Conservation (phyloP, 2,329 filamentous ascomycete species). For the Clonostachys rosea region DNA sequence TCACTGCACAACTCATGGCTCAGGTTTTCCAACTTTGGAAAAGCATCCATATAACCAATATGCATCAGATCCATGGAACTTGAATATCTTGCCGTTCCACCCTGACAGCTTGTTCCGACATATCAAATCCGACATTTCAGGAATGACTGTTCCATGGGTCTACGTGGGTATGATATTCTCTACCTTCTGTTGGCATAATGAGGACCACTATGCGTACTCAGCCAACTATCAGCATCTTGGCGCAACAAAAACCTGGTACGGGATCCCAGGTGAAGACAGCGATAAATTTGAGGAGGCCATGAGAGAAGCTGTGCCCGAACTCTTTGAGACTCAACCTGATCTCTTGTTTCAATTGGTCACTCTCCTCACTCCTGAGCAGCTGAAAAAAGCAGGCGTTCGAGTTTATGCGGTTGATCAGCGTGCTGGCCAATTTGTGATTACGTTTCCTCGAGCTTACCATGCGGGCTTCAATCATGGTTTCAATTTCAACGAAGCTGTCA, state of each 20-base stretch:
- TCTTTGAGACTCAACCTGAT: conserved; percentile 96
- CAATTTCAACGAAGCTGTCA: conserved; percentile 98
- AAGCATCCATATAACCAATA: conserved; percentile 84
- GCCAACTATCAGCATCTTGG: conserved; percentile 98
- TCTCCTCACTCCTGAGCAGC: conserved; percentile 84
- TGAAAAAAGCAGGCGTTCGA: conserved; percentile 86
- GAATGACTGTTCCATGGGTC: conserved; percentile 98
- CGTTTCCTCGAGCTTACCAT: conserved; percentile 95
- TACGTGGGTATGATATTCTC: conserved; percentile 99
- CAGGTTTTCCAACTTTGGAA: conserved; percentile 92
- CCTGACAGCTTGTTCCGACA: conserved; percentile 91
- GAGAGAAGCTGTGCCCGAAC: conserved; percentile 88
- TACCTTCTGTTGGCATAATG: conserved; percentile 99
- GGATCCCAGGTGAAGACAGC: conserved; percentile 88
- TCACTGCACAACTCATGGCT: conserved; percentile 95
- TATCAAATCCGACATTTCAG: conserved; percentile 97
- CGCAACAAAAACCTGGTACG: conserved; percentile 98
- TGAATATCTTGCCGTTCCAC: conserved; percentile 87
- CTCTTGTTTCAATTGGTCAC: conserved; percentile 97
- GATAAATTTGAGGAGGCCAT: conserved; percentile 95
- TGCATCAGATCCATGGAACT: conserved; percentile 88
- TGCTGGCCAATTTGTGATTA: conserved; percentile 93
- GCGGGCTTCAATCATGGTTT: conserved; percentile 98
- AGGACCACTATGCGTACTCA: conserved; percentile 97
- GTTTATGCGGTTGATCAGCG: conserved; percentile 95